Percentiles rank a stretch among this genome's conserved stretches.
Evolutionary conservation across 2,329 filamentous ascomycete species (phyloP).

Genomic region (Aspergillus neoniger): DNA sequence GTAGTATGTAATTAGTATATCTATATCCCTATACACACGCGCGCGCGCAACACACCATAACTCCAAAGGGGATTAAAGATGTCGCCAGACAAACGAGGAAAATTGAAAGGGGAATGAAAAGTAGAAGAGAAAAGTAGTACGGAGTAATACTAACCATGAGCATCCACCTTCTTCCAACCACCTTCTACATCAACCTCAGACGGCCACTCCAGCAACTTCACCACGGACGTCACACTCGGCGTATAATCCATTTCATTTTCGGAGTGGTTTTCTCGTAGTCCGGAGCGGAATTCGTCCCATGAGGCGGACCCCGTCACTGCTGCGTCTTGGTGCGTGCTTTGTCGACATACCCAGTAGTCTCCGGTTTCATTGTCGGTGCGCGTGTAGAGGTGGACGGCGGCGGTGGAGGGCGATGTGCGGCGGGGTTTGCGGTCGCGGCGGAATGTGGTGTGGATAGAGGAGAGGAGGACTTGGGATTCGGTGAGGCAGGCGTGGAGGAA

Average conservation of each 20-base stretch:
- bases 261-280: constrained; percentile 41
- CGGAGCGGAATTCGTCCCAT: constrained; percentile 41
- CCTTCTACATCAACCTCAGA: constrained; percentile 17
- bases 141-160: constrained; percentile 27
- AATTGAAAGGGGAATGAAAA: background rate
- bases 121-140: background rate
- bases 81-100: background rate
- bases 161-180: constrained; percentile 28
- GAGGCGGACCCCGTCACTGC: constrained; percentile 36
- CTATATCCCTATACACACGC: background rate
- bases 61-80: no score
- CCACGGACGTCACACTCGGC: constrained; percentile 36
- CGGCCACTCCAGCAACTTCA: constrained; percentile 34
- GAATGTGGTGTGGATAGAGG: constrained; percentile 32
- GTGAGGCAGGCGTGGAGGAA: constrained; percentile 29
- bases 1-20: background rate
- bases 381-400: constrained; percentile 32
- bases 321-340: constrained; percentile 37
- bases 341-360: constrained; percentile 47
- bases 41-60: background rate
- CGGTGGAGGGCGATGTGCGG: constrained; percentile 30
- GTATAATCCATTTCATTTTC: constrained; percentile 46
- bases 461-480: constrained; percentile 33
- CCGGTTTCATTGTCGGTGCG: background rate
- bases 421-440: constrained; percentile 29